A percentile compares a stretch with the other conserved stretches of the same genome.
Conservation (phyloP, 441 rosid species). For the Syzygium malaccense region DNA sequence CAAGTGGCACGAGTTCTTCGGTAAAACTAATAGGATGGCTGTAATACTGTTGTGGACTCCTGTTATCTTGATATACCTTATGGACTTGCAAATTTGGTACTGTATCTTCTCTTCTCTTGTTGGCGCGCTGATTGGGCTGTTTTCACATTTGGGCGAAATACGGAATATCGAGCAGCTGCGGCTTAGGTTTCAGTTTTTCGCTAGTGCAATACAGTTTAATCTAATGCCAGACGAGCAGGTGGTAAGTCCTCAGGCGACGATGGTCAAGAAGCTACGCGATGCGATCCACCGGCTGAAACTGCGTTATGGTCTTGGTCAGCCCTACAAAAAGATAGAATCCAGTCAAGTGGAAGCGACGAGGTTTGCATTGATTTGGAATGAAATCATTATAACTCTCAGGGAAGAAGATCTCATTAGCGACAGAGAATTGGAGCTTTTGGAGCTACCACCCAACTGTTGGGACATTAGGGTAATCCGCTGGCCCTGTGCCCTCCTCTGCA, state of each 20-base stretch:
- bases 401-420: constrained; percentile 13
- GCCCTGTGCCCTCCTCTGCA: constrained; percentile 15
- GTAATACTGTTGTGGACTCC: constrained; percentile 10
- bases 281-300: not conserved
- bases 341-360: constrained; percentile 3
- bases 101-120: constrained; percentile 2
- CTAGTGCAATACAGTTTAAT: constrained; percentile 2
- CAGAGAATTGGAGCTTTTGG: not conserved
- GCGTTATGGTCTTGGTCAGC: constrained; percentile 1
- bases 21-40: not conserved
- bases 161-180: constrained; percentile 13
- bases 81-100: constrained; percentile 18
- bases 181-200: constrained; percentile 5
- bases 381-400: constrained; percentile 5
- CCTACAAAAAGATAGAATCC: constrained; percentile 1
- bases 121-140: not conserved
- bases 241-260: not conserved
- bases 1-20: not conserved
- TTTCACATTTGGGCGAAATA: constrained; percentile 14
- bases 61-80: constrained; percentile 8
- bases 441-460: constrained; percentile 7
- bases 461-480: constrained; percentile 6
- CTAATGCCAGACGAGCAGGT: constrained; percentile 2
- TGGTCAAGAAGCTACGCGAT: not conserved
- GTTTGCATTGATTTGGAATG: constrained; percentile 17